Evolutionary conservation across 306 rosid genomes (phyloP).

Genomic region (Hippophae rhamnoides): DNA sequence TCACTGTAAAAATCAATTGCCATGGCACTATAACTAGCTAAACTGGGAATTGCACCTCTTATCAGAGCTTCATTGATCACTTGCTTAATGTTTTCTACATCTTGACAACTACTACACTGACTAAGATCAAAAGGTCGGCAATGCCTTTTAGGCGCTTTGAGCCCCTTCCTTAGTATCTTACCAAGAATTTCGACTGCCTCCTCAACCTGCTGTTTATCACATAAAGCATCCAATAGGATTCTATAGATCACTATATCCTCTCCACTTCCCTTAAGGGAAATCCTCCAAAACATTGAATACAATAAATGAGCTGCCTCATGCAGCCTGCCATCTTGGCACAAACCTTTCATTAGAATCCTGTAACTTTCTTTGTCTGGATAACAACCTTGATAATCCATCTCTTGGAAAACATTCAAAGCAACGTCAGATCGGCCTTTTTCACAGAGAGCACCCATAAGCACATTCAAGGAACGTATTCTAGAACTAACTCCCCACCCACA

Average conservation of each 20-base stretch:
- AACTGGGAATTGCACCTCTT: slow-evolving; percentile 33
- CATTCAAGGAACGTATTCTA: slow-evolving; percentile 26
- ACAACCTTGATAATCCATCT: slow-evolving; percentile 32
- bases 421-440: slow-evolving; percentile 26
- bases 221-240: slow-evolving; percentile 29
- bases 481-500: slow-evolving; percentile 32
- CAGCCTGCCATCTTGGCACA: slow-evolving; percentile 31
- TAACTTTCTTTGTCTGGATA: slow-evolving; percentile 33
- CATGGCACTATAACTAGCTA: slow-evolving; percentile 29
- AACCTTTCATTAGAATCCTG: slow-evolving; percentile 30
- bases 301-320: slow-evolving; percentile 34
- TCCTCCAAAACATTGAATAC: slow-evolving; percentile 46
- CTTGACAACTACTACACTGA: slow-evolving; percentile 4
- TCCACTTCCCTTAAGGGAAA: slow-evolving; percentile 38
- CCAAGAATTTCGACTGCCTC: slow-evolving; percentile 33
- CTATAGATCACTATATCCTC: slow-evolving; percentile 33
- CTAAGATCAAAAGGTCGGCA: slow-evolving; percentile 16
- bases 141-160: slow-evolving; percentile 25
- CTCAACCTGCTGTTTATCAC: slow-evolving; percentile 26
- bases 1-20: slow-evolving; percentile 31
- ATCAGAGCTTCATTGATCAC: slow-evolving; percentile 27
- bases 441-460: slow-evolving; percentile 30
- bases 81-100: slow-evolving; percentile 11
- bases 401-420: slow-evolving; percentile 32
- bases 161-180: slow-evolving; percentile 37